These are phyloP conservation scores for Kuraishia hungarica DNA, from an alignment of 805 yeast genomes.

Conservation along the genomic window DNA sequence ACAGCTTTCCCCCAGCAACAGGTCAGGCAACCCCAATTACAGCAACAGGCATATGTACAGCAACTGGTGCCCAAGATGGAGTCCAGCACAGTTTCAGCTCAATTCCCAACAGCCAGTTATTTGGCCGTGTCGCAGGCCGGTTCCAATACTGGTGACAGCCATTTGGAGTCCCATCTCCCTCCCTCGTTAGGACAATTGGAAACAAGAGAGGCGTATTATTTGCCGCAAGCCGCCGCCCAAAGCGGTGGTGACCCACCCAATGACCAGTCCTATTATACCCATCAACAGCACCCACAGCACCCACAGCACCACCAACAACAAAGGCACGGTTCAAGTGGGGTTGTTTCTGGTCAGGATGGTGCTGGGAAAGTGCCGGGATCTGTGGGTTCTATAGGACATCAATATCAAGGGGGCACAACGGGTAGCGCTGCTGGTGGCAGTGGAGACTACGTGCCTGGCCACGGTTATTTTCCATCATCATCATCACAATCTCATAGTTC, in stretches of 20 bases:
- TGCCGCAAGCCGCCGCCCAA: background rate
- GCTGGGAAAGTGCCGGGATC: too few species aligned
- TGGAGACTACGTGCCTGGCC: background rate
- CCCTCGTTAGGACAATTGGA: background rate
- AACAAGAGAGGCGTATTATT: background rate
- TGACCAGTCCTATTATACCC: background rate
- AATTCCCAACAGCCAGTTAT: background rate
- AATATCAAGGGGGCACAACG: too few species aligned
- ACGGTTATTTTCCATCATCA: background rate
- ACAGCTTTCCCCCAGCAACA: background rate
- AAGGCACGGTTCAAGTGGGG: background rate
- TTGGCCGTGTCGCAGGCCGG: background rate
- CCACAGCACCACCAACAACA: background rate
- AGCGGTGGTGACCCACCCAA: background rate
- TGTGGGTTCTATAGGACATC: too few species aligned
- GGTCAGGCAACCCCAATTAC: background rate
- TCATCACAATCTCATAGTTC: background rate
- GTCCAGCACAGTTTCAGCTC: background rate
- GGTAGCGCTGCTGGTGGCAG: background rate
- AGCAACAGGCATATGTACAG: background rate
- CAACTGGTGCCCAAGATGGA: background rate
- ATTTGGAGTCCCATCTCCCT: background rate
- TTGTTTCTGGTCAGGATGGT: too few species aligned
- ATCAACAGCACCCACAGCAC: background rate
- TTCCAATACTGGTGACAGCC: background rate